Evolutionary conservation across 179 eudicot genomes (phyloP), one percentile per base, ranked within the genome.

Genomic region (Silene noctiflora): DNA sequence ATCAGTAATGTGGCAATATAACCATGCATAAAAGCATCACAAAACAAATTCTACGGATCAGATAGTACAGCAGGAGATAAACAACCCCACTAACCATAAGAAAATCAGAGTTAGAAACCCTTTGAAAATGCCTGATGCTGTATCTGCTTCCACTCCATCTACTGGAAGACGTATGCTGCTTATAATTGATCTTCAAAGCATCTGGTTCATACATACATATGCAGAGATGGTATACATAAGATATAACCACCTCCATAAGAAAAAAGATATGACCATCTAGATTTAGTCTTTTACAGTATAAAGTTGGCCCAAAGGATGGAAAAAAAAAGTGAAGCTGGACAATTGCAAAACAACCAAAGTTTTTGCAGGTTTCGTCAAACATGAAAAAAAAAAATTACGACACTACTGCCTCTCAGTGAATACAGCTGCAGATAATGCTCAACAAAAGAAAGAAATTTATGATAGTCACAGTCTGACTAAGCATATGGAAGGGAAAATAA

Each of bases 41-140:
- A 13, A 10, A 55, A 67, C 58, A 64, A 59, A 44, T 63, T 67
- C 24, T 31, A 0, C 39, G 55, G 51, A 33, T 71, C 22, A 68
- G 42, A 48, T 25, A 75, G 60, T 69, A 61, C 73, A 58, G 67
- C 66, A 69, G 58, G 72, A 29, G 25, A 29, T 42, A 63, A 19
- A 81, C 53, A 16, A 65, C 42, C 77, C 65, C 67, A 79, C 81
- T 78, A 65, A 91, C 94, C 89, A 56, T 53, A 55, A 79, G 75
- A 76, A 76, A 75, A 76, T 83, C 78, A 56, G 84, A 65, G 64
- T 62, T 85, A 69, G 79, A 77, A 68, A 78, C 71, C 76, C 81
- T 83, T 77, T 75, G 73, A 56, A 73, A 72, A 33, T 81, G 84
- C 72, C 67, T 74, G 44, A 77, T 64, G 67, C 67, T 75, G 76